Conservation (phyloP, 1,139 yeast genomes). For the Dujonia santamariae region DNA sequence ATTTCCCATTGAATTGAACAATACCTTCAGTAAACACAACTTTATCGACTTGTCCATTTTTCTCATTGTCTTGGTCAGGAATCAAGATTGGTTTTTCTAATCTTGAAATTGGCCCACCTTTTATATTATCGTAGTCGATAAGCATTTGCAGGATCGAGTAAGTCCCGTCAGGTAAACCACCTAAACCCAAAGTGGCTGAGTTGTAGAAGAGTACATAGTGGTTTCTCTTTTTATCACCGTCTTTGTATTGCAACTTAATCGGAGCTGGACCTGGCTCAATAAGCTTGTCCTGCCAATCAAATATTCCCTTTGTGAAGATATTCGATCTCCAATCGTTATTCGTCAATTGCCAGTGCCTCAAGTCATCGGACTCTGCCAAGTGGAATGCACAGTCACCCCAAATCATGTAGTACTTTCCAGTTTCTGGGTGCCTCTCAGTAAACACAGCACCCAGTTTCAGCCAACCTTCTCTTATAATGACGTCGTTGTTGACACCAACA, state of each 20-base stretch:
- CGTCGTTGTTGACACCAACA: conserved; percentile 19
- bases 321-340: conserved; percentile 19
- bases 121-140: conserved; percentile 37
- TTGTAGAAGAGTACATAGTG: conserved; percentile 42
- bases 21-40: conserved; percentile 47
- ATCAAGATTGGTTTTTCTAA: conserved; percentile 34
- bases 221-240: conserved; percentile 19
- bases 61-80: conserved; percentile 37
- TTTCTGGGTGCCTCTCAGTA: conserved; percentile 25
- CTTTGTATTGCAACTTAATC: conserved; percentile 27
- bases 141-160: conserved; percentile 42
- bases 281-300: conserved; percentile 33
- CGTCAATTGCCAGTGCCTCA: conserved; percentile 32
- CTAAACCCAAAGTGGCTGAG: conserved; percentile 38
- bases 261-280: conserved; percentile 48
- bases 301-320: conserved; percentile 28
- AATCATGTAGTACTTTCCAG: conserved; percentile 42
- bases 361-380: conserved; percentile 35
- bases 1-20: conserved; percentile 41
- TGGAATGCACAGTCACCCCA: conserved; percentile 44
- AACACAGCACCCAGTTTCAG: conserved; percentile 46
- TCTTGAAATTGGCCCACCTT: conserved; percentile 37
- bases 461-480: conserved; percentile 33
- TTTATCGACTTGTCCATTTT: conserved; percentile 39
- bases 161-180: conserved; percentile 27